Evolutionary conservation across 371 early-diverging fungal species (phyloP).

Genomic region (Synchytrium microbalum): DNA sequence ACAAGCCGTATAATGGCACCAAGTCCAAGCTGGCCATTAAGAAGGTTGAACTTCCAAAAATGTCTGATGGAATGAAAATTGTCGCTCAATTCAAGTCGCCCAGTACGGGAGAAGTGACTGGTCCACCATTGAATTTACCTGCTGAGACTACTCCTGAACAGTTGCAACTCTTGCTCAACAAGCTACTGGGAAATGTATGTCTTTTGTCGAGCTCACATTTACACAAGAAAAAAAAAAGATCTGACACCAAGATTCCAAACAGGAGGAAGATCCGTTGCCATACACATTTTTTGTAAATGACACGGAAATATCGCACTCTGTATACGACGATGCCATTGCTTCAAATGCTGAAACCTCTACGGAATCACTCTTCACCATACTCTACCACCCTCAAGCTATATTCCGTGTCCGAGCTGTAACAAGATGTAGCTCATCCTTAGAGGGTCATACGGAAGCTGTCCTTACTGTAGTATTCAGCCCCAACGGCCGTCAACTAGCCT

Average conservation of each 20-base stretch:
- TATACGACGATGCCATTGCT: constrained; percentile 68
- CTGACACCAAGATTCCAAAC: too few relatives aligned
- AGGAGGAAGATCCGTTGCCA: constrained; percentile 73
- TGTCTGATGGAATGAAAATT: too few relatives aligned
- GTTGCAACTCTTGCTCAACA: constrained; percentile 78
- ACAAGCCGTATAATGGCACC: too few relatives aligned
- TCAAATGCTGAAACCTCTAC: constrained; percentile 47
- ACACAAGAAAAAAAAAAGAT: too few relatives aligned
- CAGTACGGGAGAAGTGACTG: constrained; percentile 74
- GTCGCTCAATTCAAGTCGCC: constrained; percentile 60
- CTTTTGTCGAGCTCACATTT: background rate
- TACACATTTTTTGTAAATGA: constrained; percentile 86
- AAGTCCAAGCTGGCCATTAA: too few relatives aligned
- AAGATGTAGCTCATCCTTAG: constrained; percentile 75
- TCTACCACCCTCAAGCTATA: constrained; percentile 89
- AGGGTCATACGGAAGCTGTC: constrained; percentile 90
- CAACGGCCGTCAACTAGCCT: constrained; percentile 84
- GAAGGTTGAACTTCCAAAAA: too few relatives aligned
- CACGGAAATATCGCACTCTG: constrained; percentile 61
- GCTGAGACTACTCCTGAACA: constrained; percentile 77
- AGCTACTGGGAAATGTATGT: constrained; percentile 71
- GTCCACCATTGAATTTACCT: constrained; percentile 81
- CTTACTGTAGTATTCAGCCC: constrained; percentile 83
- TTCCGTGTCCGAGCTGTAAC: constrained; percentile 89
- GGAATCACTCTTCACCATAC: constrained; percentile 78